Base-by-base conservation (phyloP, 441 rosid genomes). In the Bocquillonia castaneifolia region DNA sequence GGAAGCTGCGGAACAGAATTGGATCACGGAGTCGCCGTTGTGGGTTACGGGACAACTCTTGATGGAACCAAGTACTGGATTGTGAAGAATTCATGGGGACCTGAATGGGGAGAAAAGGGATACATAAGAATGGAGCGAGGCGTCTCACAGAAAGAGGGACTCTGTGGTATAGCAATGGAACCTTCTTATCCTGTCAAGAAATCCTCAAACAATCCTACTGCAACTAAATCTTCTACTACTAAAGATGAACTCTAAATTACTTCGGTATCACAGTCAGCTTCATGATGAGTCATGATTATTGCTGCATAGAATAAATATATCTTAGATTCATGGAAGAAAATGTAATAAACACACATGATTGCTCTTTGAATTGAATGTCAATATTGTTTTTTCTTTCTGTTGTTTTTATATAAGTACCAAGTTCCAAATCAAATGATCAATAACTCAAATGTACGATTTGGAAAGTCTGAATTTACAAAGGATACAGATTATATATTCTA, bases 101-200 rank as follows among this genome's bases (percentile, higher is more conserved):
- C 79, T 0, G 87, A 80, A 70, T 93, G 96, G 98, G 98, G 98
- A 42, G 96, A 93, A 84, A 84, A 87, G 66, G 97, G 98, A 10
- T 91, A 84, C 76, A 74, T 88, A 32, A 87, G 97, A 78, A 85
- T 93, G 83, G 73, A 84, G 69, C 86, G 96, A 1, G 89, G 94
- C 23, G 57, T 89, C 52, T 51, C 80, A 0, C 79, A 76, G 18
- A 66, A 73, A 68, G 82, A 80, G 67, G 94, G 98, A 22, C 83
- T 84, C 2, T 89, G 98, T 18, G 97, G 97, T 14, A 89, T 89
- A 37, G 91, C 98, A 10, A 86, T 91, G 94, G 81, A 80, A 29
- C 90, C 97, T 77, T 87, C 98, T 23, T 89, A 93, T 68, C 97
- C 97, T 7, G 68, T 82, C 77, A 93, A 91, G 81, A 87, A 78